Base-by-base conservation (phyloP, 139 green algal species). In the Desmodesmus armatus region DNA sequence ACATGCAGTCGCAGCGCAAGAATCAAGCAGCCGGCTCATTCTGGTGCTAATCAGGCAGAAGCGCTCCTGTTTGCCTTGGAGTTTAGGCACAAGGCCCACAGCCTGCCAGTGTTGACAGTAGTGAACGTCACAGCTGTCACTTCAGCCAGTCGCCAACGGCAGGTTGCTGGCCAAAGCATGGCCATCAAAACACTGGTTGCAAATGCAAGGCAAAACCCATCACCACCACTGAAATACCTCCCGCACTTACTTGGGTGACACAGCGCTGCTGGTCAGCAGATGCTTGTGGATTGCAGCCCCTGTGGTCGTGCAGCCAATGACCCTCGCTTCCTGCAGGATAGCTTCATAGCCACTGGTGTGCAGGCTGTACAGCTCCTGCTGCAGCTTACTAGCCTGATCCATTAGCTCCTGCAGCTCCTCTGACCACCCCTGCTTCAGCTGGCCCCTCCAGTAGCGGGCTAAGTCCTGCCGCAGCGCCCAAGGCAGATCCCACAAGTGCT, bases 221-320 rank as follows among this genome's bases (percentile, higher is more conserved):
- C n/a, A n/a, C n/a, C n/a, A n/a, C n/a, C n/a, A n/a, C n/a, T n/a
- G n/a, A n/a, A n/a, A n/a, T n/a, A n/a, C n/a, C n/a, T n/a, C n/a
- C n/a, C n/a, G n/a, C n/a, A 76, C 69, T 51, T 2, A 76, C 35
- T 49, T 44, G 35, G 37, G 35, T n/a, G 27, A 43, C 23, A 55
- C 33, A 27, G 70, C 41, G 35, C 27, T 53, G 6, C 70, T 78
- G 41, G 29, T 27, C 25, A 90, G 83, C 75, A 89, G 72, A 0
- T 83, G 47, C 83, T 90, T 89, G 66, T 88, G 63, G 71, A 82
- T 81, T 19, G 87, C 90, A 27, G 87, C 87, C 3, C 87, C 87
- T 35, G 89, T 89, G 15, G 83, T 91, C 49, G 90, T 93, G 82
- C 76, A 88, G 43, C 90, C 90, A 41, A 93, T 89, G 3, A 93